A percentile compares a stretch with the other conserved stretches of the same genome.
Evolutionary conservation across 2,329 filamentous ascomycete species (phyloP).

Genomic region (Cordyceps javanica): DNA sequence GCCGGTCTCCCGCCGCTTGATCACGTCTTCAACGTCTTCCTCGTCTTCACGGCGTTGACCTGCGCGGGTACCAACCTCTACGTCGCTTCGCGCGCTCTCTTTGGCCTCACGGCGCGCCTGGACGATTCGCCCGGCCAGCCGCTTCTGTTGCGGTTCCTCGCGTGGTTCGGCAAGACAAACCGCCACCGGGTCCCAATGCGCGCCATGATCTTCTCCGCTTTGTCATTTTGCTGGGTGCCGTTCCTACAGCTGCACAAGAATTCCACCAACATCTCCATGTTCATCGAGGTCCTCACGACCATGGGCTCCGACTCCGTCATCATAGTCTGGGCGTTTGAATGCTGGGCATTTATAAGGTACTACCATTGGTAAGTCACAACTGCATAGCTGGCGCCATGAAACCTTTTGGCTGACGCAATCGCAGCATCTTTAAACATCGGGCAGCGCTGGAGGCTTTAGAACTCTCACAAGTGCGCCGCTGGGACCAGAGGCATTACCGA

Average conservation of each 20-base stretch:
- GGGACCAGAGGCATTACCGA: slow-evolving; percentile 14
- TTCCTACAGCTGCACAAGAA: slow-evolving; percentile 28
- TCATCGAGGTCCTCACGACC: slow-evolving; percentile 32
- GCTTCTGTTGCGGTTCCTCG: slow-evolving; percentile 21
- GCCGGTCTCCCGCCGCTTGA: slow-evolving; percentile 17
- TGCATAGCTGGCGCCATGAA: not conserved
- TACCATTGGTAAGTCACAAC: slow-evolving; percentile 27
- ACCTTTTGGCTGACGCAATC: not conserved
- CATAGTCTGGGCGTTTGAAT: slow-evolving; percentile 36
- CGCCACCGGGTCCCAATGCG: slow-evolving; percentile 28
- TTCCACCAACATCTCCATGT: slow-evolving; percentile 20
- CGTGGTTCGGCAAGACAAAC: slow-evolving; percentile 27
- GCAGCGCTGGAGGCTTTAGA: slow-evolving; percentile 18
- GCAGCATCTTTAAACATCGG: slow-evolving; percentile 21
- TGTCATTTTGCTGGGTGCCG: slow-evolving; percentile 35
- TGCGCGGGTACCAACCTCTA: slow-evolving; percentile 30
- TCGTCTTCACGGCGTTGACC: slow-evolving; percentile 26
- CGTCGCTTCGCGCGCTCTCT: slow-evolving; percentile 28
- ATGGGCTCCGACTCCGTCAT: slow-evolving; percentile 31
- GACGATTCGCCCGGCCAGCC: slow-evolving; percentile 21
- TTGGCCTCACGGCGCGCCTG: slow-evolving; percentile 25
- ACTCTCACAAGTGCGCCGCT: slow-evolving; percentile 22
- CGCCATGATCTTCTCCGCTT: slow-evolving; percentile 31
- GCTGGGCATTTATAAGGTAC: slow-evolving; percentile 33
- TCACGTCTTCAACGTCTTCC: slow-evolving; percentile 25